These are phyloP conservation scores for Cudoniella acicularis DNA, from an alignment of 495 filamentous ascomycete genomes.

Conservation along the genomic window DNA sequence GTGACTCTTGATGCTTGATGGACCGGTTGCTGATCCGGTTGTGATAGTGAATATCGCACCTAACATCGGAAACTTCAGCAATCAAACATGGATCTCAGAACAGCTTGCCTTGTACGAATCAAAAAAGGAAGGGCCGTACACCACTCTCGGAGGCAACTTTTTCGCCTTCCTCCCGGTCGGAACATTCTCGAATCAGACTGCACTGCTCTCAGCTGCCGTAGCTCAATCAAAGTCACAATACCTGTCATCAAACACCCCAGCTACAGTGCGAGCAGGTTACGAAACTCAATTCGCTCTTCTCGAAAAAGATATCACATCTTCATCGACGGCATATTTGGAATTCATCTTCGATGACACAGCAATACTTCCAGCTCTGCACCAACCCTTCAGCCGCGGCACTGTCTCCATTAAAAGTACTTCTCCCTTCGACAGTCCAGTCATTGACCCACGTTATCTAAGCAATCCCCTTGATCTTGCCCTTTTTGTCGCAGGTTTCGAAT, in stretches of 20 bases:
- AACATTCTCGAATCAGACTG: not conserved
- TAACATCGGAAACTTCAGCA: slow-evolving; percentile 32
- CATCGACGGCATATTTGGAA: not conserved
- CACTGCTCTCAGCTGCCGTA: not conserved
- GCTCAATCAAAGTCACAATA: not conserved
- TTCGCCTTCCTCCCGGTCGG: slow-evolving; percentile 7
- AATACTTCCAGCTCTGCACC: not conserved
- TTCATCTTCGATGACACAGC: slow-evolving; percentile 11
- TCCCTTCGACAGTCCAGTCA: slow-evolving; percentile 30
- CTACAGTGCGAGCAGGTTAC: slow-evolving; percentile 2
- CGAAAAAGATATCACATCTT: not conserved
- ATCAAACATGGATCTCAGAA: slow-evolving; percentile 39
- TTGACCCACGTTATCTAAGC: slow-evolving; percentile 33
- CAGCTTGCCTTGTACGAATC: slow-evolving; percentile 39
- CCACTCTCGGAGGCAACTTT: slow-evolving; percentile 10
- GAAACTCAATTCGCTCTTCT: slow-evolving; percentile 4
- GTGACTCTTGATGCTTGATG: too few species aligned
- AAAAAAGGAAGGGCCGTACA: slow-evolving; percentile 29
- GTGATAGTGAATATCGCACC: slow-evolving; percentile 24
- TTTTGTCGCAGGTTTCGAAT: slow-evolving; percentile 28
- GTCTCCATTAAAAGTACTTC: slow-evolving; percentile 36
- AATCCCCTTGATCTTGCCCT: slow-evolving; percentile 33
- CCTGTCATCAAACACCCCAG: not conserved
- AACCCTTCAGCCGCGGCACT: slow-evolving; percentile 39
- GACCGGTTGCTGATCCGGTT: too few species aligned